These are phyloP conservation scores for Mortierella antarctica DNA, from an alignment of 192 early-diverging fungal genomes.

Conservation along the genomic window DNA sequence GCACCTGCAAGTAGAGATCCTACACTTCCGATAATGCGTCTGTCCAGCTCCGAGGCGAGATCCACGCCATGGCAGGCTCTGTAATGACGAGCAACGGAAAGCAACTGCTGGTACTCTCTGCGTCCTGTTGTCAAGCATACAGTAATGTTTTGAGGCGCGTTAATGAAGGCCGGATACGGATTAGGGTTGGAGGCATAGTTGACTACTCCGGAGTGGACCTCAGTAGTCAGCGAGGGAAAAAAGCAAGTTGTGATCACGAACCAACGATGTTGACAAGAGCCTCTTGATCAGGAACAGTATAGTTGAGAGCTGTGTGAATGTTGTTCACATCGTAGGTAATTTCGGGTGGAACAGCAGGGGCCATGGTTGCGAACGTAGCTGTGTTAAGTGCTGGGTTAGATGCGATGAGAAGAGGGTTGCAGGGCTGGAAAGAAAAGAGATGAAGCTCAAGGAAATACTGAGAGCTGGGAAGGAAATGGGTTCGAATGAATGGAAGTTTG, in stretches of 20 bases:
- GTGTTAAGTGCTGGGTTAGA: not conserved
- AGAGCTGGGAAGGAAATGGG: constrained; percentile 2
- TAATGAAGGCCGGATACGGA: not conserved
- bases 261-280: constrained; percentile 51
- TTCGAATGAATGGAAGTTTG: not conserved
- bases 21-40: constrained; percentile 41
- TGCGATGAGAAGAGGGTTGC: not conserved
- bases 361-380: constrained; percentile 7
- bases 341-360: constrained; percentile 34
- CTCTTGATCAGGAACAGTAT: constrained; percentile 33
- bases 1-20: constrained; percentile 39
- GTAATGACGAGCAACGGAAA: constrained; percentile 46
- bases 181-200: not conserved
- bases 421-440: constrained; percentile 3
- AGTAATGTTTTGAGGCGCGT: not conserved
- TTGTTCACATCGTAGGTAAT: constrained; percentile 30
- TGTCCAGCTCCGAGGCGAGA: constrained; percentile 29
- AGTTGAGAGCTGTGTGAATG: constrained; percentile 31
- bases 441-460: not conserved
- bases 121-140: constrained; percentile 19
- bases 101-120: constrained; percentile 40
- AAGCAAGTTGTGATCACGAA: constrained; percentile 10
- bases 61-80: constrained; percentile 20
- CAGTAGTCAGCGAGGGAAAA: not conserved
- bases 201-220: not conserved